These are phyloP conservation scores for Coemansia erecta DNA, from an alignment of 192 early-diverging fungal species.

Conservation along the genomic window DNA sequence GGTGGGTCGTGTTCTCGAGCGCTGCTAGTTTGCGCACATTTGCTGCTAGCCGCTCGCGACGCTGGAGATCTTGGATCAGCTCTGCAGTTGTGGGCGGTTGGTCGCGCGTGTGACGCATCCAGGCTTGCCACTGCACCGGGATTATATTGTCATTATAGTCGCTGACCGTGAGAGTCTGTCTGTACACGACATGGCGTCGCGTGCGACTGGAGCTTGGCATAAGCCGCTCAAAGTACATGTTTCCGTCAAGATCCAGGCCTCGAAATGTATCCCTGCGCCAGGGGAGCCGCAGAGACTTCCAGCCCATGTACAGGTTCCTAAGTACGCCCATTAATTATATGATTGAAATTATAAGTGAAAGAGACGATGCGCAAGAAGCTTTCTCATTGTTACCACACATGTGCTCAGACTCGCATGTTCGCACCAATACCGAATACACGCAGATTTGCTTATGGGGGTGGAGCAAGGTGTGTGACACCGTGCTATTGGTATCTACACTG, in stretches of 20 bases:
- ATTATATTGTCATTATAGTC: constrained; percentile 41
- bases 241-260: constrained; percentile 44
- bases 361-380: constrained; percentile 8
- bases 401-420: background rate
- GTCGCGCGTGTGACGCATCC: constrained; percentile 49
- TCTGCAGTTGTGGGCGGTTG: constrained; percentile 30
- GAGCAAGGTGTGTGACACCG: background rate
- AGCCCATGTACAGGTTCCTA: constrained; percentile 26
- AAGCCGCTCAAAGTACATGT: constrained; percentile 48
- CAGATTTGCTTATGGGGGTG: background rate
- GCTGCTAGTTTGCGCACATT: constrained; percentile 22
- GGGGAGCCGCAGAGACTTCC: constrained; percentile 45
- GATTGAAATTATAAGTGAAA: background rate
- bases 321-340: constrained; percentile 19
- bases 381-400: constrained; percentile 26
- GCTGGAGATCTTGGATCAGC: constrained; percentile 33
- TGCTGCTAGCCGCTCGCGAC: constrained; percentile 25
- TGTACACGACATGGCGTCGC: constrained; percentile 37
- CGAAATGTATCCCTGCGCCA: constrained; percentile 39
- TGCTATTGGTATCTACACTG: no score
- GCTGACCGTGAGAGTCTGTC: constrained; percentile 20
- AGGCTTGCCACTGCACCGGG: constrained; percentile 54
- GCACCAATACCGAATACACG: background rate
- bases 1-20: constrained; percentile 2
- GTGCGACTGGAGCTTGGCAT: constrained; percentile 15